Evolutionary conservation across 495 filamentous ascomycete species (phyloP), one percentile per base, ranked within the genome.

Genomic region (Aspergillus carlsbadensis): DNA sequence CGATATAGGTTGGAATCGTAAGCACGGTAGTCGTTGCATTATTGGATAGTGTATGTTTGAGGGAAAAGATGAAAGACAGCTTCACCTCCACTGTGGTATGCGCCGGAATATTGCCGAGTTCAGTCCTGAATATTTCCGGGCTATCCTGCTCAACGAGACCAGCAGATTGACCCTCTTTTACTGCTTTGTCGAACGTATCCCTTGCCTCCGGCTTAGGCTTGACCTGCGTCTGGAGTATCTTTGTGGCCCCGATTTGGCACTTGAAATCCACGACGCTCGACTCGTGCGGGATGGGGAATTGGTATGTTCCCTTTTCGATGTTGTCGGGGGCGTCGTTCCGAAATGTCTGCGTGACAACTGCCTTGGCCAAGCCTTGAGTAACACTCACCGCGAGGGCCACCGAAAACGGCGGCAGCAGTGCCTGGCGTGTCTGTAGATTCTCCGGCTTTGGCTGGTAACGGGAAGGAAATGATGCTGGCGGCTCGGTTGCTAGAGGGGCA

Each of bases 1-100:
- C 67, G 10, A 70, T 50, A 20, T 55, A 64, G 2, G 63, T 68
- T 18, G 67, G 67, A 37, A 70, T 51, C 10, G 58, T 70, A 15
- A 70, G 49, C 3, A 62, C 34, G 0, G 61, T 20, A 0, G 54
- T 57, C 6, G 42, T 56, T 5, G 35, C 37, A 31, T 66, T 56
- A 0, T 46, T 26, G 15, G 14, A 17, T 3, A 41, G 39, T 15
- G n/a, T 41, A 10, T 41, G 18, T 42, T 68, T 70, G 2, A 70
- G 60, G 15, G 63, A 54, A 29, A 34, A 61, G 29, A 62, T 43
- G 26, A 46, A 60, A 17, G 52, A 40, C 22, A 63, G 45, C 29
- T 56, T 37, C 2, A 60, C 41, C 37, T 59, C 61, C 3, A 70
- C 67, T 4, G 39, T 54, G 2, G 56, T 61, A 24, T 61, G n/a